Conservation (phyloP, 345 rosid genomes). For the Hibiscus syriacus region DNA sequence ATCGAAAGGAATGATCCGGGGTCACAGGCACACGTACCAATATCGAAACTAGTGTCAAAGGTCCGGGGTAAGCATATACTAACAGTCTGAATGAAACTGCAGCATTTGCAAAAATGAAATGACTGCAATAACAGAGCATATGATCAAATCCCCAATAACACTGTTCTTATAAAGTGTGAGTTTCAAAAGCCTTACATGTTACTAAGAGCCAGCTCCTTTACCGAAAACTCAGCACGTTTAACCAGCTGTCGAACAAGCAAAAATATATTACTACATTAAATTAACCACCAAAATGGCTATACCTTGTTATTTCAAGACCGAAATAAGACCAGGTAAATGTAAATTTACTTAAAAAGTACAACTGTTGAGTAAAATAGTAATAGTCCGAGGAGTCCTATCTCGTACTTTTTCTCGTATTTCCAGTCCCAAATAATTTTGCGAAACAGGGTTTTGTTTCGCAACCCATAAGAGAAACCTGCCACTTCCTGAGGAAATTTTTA, state of each 20-base stretch:
- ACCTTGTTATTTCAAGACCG: too few relatives aligned
- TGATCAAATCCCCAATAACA: slow-evolving; percentile 14
- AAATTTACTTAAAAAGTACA: slow-evolving; percentile 25
- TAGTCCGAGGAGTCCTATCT: slow-evolving; percentile 23
- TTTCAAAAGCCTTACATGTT: slow-evolving; percentile 53
- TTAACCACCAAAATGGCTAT: too few relatives aligned
- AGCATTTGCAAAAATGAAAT: slow-evolving; percentile 82
- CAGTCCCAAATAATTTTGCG: slow-evolving; percentile 74
- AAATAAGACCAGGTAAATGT: slow-evolving; percentile 3
- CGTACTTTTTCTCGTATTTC: slow-evolving; percentile 84
- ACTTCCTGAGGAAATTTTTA: slow-evolving; percentile 53
- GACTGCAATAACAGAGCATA: slow-evolving; percentile 39
- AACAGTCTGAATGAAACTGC: slow-evolving; percentile 58
- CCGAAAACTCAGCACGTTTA: slow-evolving; percentile 77
- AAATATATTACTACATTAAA: too few relatives aligned
- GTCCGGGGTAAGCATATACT: slow-evolving; percentile 66
- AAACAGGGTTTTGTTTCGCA: slow-evolving; percentile 47
- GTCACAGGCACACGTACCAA: slow-evolving; percentile 40
- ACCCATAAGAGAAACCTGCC: slow-evolving; percentile 94
- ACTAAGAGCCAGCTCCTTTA: slow-evolving; percentile 56
- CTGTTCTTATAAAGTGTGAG: background rate
- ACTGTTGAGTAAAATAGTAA: slow-evolving; percentile 20
- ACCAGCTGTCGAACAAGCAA: slow-evolving; percentile 50
- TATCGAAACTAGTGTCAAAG: slow-evolving; percentile 71
- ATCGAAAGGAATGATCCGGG: background rate